These are phyloP conservation scores for Pelargonium australe DNA, from an alignment of 441 rosid genomes.

Conservation along the genomic window DNA sequence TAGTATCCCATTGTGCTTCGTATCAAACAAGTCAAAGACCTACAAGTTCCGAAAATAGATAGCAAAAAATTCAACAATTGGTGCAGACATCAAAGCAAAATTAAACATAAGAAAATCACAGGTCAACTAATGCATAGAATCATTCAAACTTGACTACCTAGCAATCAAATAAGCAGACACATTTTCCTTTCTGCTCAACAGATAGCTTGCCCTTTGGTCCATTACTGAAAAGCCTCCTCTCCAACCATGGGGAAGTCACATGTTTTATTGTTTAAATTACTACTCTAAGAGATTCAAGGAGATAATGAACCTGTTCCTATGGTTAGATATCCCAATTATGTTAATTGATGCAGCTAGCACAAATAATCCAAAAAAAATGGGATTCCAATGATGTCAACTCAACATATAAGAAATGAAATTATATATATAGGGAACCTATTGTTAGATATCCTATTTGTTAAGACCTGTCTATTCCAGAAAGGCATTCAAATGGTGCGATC, in stretches of 20 bases:
- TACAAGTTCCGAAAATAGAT: slow-evolving; percentile 18
- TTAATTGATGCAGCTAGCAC: neutral
- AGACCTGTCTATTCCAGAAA: neutral
- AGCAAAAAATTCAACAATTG: neutral
- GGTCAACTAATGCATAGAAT: neutral
- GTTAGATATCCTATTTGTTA: neutral
- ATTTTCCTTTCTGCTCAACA: neutral
- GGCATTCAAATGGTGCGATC: neutral
- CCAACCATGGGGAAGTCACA: neutral
- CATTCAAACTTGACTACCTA: slow-evolving; percentile 2
- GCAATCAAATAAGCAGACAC: slow-evolving; percentile 2
- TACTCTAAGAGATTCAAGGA: neutral
- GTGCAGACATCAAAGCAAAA: neutral
- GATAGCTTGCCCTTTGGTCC: neutral
- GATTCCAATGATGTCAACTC: neutral
- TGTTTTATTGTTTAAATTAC: neutral
- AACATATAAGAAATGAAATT: neutral
- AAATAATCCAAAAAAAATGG: neutral
- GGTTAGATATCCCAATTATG: neutral
- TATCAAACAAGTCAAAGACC: slow-evolving; percentile 94
- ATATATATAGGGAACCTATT: neutral
- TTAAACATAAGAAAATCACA: neutral
- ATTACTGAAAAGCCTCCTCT: neutral
- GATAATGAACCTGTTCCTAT: neutral
- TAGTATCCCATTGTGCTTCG: slow-evolving; percentile 88